phyloP scores from a whole-genome alignment of 164 flowering plant species.

The Liriodendron chinense region DNA sequence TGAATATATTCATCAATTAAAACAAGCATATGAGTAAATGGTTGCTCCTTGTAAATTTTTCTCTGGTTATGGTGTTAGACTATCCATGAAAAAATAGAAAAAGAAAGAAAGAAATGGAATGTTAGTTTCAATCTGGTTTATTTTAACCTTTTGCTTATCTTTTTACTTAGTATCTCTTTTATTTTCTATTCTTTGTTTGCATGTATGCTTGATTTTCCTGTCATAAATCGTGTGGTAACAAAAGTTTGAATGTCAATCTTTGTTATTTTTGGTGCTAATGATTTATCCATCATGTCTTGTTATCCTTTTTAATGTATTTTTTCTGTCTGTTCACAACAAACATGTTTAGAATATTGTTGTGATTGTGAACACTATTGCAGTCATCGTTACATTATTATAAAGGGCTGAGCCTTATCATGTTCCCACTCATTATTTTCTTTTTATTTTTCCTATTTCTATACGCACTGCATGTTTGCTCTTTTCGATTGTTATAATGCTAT shows the following conservation, averaged over 20 bases:
- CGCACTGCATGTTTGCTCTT: not conserved
- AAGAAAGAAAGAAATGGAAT: too few species aligned
- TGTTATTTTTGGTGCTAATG: not conserved
- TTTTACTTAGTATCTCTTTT: too few species aligned
- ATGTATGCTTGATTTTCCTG: not conserved
- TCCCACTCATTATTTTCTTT: not conserved
- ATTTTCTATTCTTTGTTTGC: not conserved
- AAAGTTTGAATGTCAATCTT: not conserved
- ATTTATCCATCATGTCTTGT: not conserved
- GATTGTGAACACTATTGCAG: not conserved
- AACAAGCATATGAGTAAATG: too few species aligned
- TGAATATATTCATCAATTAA: too few species aligned
- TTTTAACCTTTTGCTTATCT: too few species aligned
- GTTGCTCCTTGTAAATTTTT: too few species aligned
- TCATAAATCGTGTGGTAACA: not conserved
- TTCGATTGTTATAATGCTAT: conserved; percentile 8
- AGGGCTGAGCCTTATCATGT: not conserved
- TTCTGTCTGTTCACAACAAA: not conserved
- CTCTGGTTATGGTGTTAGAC: too few species aligned
- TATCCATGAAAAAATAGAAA: too few species aligned
- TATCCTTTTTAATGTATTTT: not conserved
- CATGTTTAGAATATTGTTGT: not conserved
- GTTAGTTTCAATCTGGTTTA: too few species aligned
- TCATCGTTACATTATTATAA: not conserved
- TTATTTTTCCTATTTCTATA: not conserved